Evolutionary conservation across 2,329 filamentous ascomycete species (phyloP).

Genomic region (Acrocalymma vagum): DNA sequence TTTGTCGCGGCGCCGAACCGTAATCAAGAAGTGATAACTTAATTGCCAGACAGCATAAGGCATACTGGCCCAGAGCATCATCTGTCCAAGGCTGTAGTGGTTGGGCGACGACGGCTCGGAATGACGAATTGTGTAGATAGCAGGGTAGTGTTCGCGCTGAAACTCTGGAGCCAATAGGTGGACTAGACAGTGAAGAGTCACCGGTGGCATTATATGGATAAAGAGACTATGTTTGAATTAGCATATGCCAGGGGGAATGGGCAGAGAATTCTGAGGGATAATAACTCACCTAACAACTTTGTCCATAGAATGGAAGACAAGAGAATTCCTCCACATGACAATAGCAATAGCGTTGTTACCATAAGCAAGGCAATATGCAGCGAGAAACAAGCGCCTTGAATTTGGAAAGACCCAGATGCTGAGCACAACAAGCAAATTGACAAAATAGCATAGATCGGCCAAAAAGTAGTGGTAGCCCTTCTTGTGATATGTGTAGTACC

Average conservation of each 20-base stretch:
- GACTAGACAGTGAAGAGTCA: conserved; percentile 89
- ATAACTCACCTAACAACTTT: conserved; percentile 81
- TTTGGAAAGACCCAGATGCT: conserved; percentile 90
- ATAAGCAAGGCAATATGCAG: conserved; percentile 89
- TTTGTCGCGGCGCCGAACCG: conserved; percentile 90
- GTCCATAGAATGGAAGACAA: conserved; percentile 98
- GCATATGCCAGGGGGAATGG: conserved; percentile 4
- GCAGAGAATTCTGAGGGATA: not conserved
- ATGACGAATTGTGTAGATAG: conserved; percentile 81
- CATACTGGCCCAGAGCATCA: conserved; percentile 93
- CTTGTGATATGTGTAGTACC: conserved; percentile 88
- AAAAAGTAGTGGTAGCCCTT: conserved; percentile 92
- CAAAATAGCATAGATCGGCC: conserved; percentile 97
- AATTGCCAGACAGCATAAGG: conserved; percentile 96
- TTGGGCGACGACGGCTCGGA: conserved; percentile 74
- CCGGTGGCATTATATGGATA: conserved; percentile 99
- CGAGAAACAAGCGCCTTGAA: conserved; percentile 91
- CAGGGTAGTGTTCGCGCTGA: conserved; percentile 79
- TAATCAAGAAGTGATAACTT: conserved; percentile 93
- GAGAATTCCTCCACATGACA: conserved; percentile 98
- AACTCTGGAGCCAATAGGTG: conserved; percentile 75
- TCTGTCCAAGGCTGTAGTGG: conserved; percentile 80
- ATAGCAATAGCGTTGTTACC: conserved; percentile 98
- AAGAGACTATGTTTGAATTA: conserved; percentile 72
- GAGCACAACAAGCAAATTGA: conserved; percentile 84